Conservation (phyloP, 257 asterid genomes). For the Sherardia arvensis region DNA sequence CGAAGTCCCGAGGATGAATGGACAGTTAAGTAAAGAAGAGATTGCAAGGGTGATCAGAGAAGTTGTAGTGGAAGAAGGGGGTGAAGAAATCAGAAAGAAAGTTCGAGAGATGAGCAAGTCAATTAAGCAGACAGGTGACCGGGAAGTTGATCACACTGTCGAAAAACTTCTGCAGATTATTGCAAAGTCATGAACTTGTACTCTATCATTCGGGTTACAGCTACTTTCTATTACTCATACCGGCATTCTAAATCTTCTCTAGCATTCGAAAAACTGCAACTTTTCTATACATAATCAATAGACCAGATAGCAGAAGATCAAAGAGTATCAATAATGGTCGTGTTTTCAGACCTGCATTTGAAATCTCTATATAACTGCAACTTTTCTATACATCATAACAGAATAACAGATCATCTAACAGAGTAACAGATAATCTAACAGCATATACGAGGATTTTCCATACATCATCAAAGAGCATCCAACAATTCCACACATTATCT, state of each 20-base stretch:
- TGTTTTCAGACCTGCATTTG: background rate
- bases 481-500: background rate
- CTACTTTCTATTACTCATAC: background rate
- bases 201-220: too few relatives aligned
- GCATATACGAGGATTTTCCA: too few relatives aligned
- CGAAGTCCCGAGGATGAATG: background rate
- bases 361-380: background rate
- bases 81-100: background rate
- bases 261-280: background rate
- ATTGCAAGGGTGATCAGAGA: slow-evolving; percentile 2
- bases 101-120: background rate
- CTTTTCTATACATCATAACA: too few relatives aligned
- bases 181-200: background rate
- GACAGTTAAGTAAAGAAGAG: background rate
- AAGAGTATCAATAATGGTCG: too few relatives aligned
- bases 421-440: too few relatives aligned
- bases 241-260: background rate
- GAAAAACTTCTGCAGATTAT: slow-evolving; percentile 2
- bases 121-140: slow-evolving; percentile 1
- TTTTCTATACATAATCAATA: too few relatives aligned
- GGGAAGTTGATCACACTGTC: background rate
- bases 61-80: slow-evolving; percentile 1
- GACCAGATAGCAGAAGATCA: too few relatives aligned
- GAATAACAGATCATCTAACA: too few relatives aligned
- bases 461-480: too few relatives aligned